Base-by-base conservation (phyloP, 116 monocot genomes). In the Trichopus zeylanicus region DNA sequence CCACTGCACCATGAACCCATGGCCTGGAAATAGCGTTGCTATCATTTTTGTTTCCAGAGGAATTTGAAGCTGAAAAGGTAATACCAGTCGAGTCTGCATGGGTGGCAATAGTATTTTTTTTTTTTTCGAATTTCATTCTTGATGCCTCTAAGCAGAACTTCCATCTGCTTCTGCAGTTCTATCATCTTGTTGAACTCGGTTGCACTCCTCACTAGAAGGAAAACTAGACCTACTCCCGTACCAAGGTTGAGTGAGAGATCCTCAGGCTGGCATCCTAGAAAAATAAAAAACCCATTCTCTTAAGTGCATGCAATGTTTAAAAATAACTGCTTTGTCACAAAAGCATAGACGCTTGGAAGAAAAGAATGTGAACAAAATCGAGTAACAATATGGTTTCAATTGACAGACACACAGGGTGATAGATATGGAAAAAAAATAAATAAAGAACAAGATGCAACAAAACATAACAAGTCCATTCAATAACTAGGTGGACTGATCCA, bases 131-230 rank as follows among this genome's bases (percentile, higher is more conserved):
- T 56, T 38, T 59, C 80, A 32, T 58, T 63, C 59, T 82, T 88
- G 13, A 80, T 63, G 22, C 86, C 86, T 20, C 67, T 55, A 9
- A 95, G 61, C 22, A 81, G 38, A 26, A 52, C 53, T 75, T 89
- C 90, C 86, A 95, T 86, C 68, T 90, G 75, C 25, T 48, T 72
- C 59, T 83, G 62, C 37, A 86, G 53, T 51, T 87, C 81, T 2
- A 53, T 55, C 78, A 90, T 90, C 69, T 90, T 95, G 33, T 84
- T 81, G 5, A 83, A 68, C 60, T 90, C 95, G 18, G 68, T 67
- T 31, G 76, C 61, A 48, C 74, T 78, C 48, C 75, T 90, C 0
- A 81, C 62, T 0, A 90, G 57, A 46, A 95, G 83, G 20, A 86
- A 65, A 23, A 87, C 54, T 48, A 95, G 57, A 31, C 78, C 84